Evolutionary conservation across 805 yeast genomes (phyloP).

Genomic region (Naumovozyma castellii): DNA sequence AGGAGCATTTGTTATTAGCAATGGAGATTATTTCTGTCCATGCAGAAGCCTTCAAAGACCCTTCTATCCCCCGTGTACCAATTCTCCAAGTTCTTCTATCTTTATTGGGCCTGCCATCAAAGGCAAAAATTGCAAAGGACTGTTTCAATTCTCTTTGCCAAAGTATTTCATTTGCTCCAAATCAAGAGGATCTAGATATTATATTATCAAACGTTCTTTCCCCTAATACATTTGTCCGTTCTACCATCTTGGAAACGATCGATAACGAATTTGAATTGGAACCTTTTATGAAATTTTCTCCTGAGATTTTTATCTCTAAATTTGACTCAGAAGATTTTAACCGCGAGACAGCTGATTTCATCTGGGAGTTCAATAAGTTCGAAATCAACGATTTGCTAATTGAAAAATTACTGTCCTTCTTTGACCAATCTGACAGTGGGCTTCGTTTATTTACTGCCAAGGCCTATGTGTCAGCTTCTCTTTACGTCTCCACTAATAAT

Average conservation of each 20-base stretch:
- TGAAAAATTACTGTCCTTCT: conserved; percentile 39
- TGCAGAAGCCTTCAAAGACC: conserved; percentile 57
- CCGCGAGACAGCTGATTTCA: conserved; percentile 59
- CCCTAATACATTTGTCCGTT: conserved; percentile 62
- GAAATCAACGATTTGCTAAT: conserved; percentile 30
- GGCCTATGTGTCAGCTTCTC: conserved; percentile 52
- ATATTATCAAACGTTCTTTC: conserved; percentile 49
- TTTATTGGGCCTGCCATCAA: conserved; percentile 63
- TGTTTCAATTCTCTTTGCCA: conserved; percentile 72
- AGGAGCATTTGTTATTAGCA: conserved; percentile 72
- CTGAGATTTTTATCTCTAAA: conserved; percentile 68
- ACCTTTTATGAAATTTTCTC: conserved; percentile 38
- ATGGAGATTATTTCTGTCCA: conserved; percentile 65
- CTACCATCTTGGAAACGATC: conserved; percentile 69
- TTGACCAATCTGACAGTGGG: conserved; percentile 51
- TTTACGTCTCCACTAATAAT: conserved; percentile 28
- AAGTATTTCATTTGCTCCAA: conserved; percentile 56
- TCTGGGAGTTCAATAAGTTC: conserved; percentile 75
- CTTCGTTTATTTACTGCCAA: conserved; percentile 64
- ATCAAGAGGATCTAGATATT: conserved; percentile 46
- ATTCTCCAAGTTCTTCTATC: conserved; percentile 54
- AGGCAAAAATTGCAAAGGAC: conserved; percentile 75
- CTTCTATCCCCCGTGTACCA: conserved; percentile 56
- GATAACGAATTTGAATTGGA: conserved; percentile 65
- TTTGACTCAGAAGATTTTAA: conserved; percentile 62